A percentile compares a stretch with the other conserved stretches of the same genome.
These are phyloP conservation scores for Phytophthora sp. DNA, from an alignment of 352 stramenopile species.

Conservation along the genomic window DNA sequence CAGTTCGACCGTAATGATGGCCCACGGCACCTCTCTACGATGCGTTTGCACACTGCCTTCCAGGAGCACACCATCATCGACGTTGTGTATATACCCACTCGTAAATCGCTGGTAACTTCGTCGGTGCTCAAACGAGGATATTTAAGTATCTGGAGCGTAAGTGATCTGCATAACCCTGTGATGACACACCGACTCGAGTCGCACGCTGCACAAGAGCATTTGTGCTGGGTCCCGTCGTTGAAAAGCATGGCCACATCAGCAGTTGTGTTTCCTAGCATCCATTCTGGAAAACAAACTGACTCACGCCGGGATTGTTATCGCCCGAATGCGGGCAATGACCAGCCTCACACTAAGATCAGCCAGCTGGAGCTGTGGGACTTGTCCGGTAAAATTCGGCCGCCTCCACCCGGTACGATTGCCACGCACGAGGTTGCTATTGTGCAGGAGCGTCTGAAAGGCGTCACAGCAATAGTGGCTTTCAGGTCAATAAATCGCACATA, in stretches of 20 bases:
- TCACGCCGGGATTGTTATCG: slow-evolving; percentile 34
- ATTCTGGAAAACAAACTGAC: slow-evolving; percentile 20
- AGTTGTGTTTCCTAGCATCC: slow-evolving; percentile 49
- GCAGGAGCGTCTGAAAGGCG: slow-evolving; percentile 57
- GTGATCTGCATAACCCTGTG: slow-evolving; percentile 56
- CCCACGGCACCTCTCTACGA: slow-evolving; percentile 63
- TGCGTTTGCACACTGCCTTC: slow-evolving; percentile 79
- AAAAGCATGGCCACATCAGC: slow-evolving; percentile 56
- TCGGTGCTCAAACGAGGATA: slow-evolving; percentile 61
- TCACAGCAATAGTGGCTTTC: slow-evolving; percentile 51
- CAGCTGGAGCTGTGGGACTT: slow-evolving; percentile 69
- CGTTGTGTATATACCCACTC: slow-evolving; percentile 59
- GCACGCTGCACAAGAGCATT: slow-evolving; percentile 52
- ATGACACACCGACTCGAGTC: slow-evolving; percentile 73
- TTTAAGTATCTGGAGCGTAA: slow-evolving; percentile 64
- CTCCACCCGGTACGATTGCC: slow-evolving; percentile 26
- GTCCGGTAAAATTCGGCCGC: slow-evolving; percentile 31
- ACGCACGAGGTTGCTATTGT: slow-evolving; percentile 36
- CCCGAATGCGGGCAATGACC: slow-evolving; percentile 30
- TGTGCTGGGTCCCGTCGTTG: slow-evolving; percentile 60
- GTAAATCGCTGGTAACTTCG: slow-evolving; percentile 56
- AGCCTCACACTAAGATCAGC: slow-evolving; percentile 55
- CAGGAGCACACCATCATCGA: slow-evolving; percentile 68
- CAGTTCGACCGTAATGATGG: slow-evolving; percentile 70
- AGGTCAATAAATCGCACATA: slow-evolving; percentile 61